These are phyloP conservation scores for Penicillium silybi DNA, from an alignment of 495 filamentous ascomycete genomes.

Conservation along the genomic window DNA sequence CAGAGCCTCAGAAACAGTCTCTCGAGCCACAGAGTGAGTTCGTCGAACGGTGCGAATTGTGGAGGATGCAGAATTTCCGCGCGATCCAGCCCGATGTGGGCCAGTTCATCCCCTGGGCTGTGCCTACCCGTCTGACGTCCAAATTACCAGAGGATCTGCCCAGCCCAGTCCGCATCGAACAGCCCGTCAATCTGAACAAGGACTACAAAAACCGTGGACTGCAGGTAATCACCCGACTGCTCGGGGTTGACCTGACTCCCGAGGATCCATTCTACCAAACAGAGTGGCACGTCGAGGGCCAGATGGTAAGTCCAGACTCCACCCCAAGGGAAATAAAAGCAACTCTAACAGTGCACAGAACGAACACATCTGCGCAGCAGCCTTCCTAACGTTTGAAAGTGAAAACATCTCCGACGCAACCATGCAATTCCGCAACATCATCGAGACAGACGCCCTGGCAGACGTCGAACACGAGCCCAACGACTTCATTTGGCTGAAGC, in stretches of 20 bases:
- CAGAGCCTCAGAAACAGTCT: slow-evolving; percentile 15
- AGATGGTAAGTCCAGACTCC: slow-evolving; percentile 22
- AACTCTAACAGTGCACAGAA: slow-evolving; percentile 20
- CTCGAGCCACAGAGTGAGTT: slow-evolving; percentile 24
- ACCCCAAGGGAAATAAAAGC: background rate
- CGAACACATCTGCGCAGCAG: slow-evolving; percentile 38
- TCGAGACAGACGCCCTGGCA: slow-evolving; percentile 20
- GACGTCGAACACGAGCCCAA: slow-evolving; percentile 29
- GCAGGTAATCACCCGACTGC: slow-evolving; percentile 36
- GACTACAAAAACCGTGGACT: slow-evolving; percentile 39
- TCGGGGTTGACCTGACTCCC: slow-evolving; percentile 31
- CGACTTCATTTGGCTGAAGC: slow-evolving; percentile 26
- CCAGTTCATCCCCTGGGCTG: slow-evolving; percentile 30
- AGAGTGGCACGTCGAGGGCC: slow-evolving; percentile 40
- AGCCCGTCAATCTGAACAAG: slow-evolving; percentile 26
- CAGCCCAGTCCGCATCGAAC: slow-evolving; percentile 20
- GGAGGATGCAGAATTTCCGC: slow-evolving; percentile 21
- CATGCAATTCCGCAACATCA: slow-evolving; percentile 29
- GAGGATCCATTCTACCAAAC: slow-evolving; percentile 28
- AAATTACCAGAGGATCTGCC: slow-evolving; percentile 23
- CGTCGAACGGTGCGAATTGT: slow-evolving; percentile 21
- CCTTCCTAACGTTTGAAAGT: slow-evolving; percentile 18
- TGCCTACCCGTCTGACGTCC: slow-evolving; percentile 23
- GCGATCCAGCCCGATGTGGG: slow-evolving; percentile 31
- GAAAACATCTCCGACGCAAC: slow-evolving; percentile 22